Conservation (phyloP, 2,329 filamentous ascomycete species). For the Whalleya microplaca region DNA sequence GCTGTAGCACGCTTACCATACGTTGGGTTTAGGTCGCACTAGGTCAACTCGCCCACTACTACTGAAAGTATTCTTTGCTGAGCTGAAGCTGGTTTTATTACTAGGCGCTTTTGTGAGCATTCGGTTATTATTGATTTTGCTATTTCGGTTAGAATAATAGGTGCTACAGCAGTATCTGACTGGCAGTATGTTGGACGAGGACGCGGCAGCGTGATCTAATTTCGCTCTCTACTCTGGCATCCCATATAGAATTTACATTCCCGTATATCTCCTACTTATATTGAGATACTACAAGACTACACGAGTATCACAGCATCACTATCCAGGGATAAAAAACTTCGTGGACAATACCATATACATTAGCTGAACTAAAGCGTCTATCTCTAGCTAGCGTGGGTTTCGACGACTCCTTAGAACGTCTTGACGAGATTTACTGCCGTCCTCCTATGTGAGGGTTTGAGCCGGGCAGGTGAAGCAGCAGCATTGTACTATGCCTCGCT, state of each 20-base stretch:
- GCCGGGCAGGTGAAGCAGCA: slow-evolving; percentile 7
- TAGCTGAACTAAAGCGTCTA: slow-evolving; percentile 9
- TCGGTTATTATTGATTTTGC: too few relatives aligned
- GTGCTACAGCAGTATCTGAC: too few relatives aligned
- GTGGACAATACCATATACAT: slow-evolving; percentile 4
- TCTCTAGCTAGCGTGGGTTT: slow-evolving; percentile 8
- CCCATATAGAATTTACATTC: background rate
- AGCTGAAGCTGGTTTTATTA: too few relatives aligned
- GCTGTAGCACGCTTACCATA: too few relatives aligned
- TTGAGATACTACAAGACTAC: background rate
- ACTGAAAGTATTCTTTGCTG: too few relatives aligned
- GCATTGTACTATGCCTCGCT: slow-evolving; percentile 6
- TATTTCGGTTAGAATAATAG: too few relatives aligned
- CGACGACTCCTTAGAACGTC: slow-evolving; percentile 5
- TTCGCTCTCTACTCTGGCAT: background rate
- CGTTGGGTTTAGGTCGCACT: too few relatives aligned
- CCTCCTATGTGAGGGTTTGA: slow-evolving; percentile 1
- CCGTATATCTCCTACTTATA: background rate
- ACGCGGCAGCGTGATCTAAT: too few relatives aligned
- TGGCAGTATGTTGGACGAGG: too few relatives aligned
- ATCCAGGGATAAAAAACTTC: background rate
- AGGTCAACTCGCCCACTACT: too few relatives aligned
- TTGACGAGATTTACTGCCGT: slow-evolving; percentile 1
- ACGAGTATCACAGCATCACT: background rate
- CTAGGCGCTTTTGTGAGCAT: too few relatives aligned